Evolutionary conservation across 1,139 yeast species (phyloP).

Genomic region (Candida frijolesensis): DNA sequence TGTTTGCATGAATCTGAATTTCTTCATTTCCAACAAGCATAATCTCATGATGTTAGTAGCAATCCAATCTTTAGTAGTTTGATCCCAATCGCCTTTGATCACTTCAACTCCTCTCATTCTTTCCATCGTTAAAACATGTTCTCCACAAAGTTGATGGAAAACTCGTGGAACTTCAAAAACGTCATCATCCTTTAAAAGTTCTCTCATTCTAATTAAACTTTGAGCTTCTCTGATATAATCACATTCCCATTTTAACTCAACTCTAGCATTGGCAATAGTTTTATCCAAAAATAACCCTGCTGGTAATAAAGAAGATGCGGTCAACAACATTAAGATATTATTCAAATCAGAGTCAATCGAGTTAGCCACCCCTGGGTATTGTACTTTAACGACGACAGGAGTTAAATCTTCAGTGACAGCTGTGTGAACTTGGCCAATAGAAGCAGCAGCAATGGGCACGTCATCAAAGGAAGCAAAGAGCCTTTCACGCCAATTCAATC

Average conservation of each 20-base stretch:
- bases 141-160: slow-evolving; percentile 74
- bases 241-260: slow-evolving; percentile 96
- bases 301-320: slow-evolving; percentile 87
- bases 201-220: slow-evolving; percentile 69
- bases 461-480: slow-evolving; percentile 76
- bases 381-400: slow-evolving; percentile 95
- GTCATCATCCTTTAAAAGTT: slow-evolving; percentile 62
- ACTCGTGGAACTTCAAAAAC: slow-evolving; percentile 83
- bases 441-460: slow-evolving; percentile 95
- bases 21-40: slow-evolving; percentile 81
- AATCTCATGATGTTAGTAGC: slow-evolving; percentile 86
- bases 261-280: slow-evolving; percentile 90
- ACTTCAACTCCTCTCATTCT: slow-evolving; percentile 82
- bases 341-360: slow-evolving; percentile 93
- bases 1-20: slow-evolving; percentile 92
- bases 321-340: slow-evolving; percentile 74
- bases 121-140: slow-evolving; percentile 88
- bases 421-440: slow-evolving; percentile 93
- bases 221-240: slow-evolving; percentile 91
- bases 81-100: slow-evolving; percentile 75
- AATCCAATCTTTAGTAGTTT: slow-evolving; percentile 74
- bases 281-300: slow-evolving; percentile 90
- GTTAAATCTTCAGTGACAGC: slow-evolving; percentile 68
- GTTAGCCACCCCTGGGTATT: slow-evolving; percentile 96
- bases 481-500: slow-evolving; percentile 73